These are phyloP conservation scores for Lactarius sanguifluus DNA, from an alignment of 768 basidiomycete species.

Conservation along the genomic window DNA sequence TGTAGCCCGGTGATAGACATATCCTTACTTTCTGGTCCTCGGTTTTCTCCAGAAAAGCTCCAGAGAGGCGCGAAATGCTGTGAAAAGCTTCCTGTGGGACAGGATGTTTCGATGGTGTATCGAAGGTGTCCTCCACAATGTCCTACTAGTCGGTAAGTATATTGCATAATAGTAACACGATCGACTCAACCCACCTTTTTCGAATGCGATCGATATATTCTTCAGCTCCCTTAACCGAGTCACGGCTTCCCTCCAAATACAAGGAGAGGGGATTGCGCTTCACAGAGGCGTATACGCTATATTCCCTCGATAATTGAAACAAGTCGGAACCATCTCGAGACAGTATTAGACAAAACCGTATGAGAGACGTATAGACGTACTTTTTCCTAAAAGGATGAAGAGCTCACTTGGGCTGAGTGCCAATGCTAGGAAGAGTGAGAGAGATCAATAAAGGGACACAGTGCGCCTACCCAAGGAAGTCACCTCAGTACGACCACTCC, in stretches of 20 bases:
- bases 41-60: slow-evolving; percentile 59
- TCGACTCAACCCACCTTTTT: slow-evolving; percentile 42
- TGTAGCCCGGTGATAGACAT: slow-evolving; percentile 13
- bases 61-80: slow-evolving; percentile 63
- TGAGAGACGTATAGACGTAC: slow-evolving; percentile 38
- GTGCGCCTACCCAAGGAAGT: slow-evolving; percentile 45
- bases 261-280: slow-evolving; percentile 55
- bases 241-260: slow-evolving; percentile 56
- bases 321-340: slow-evolving; percentile 62
- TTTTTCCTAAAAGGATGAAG: slow-evolving; percentile 72
- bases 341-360: slow-evolving; percentile 18
- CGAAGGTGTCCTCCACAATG: slow-evolving; percentile 38
- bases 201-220: slow-evolving; percentile 50
- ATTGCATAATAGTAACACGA: background rate
- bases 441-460: slow-evolving; percentile 9
- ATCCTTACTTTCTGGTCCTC: slow-evolving; percentile 48
- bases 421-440: slow-evolving; percentile 44
- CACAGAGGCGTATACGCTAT: slow-evolving; percentile 63
- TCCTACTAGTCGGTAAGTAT: slow-evolving; percentile 28
- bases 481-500: slow-evolving; percentile 51
- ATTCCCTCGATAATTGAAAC: slow-evolving; percentile 55
- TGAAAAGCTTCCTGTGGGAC: slow-evolving; percentile 52
- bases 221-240: slow-evolving; percentile 48
- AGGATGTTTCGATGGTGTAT: slow-evolving; percentile 46
- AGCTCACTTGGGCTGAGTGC: slow-evolving; percentile 57